Evolutionary conservation across 2,329 filamentous ascomycete genomes (phyloP), one percentile per base, ranked within the genome.

Genomic region (Fusarium sp.): DNA sequence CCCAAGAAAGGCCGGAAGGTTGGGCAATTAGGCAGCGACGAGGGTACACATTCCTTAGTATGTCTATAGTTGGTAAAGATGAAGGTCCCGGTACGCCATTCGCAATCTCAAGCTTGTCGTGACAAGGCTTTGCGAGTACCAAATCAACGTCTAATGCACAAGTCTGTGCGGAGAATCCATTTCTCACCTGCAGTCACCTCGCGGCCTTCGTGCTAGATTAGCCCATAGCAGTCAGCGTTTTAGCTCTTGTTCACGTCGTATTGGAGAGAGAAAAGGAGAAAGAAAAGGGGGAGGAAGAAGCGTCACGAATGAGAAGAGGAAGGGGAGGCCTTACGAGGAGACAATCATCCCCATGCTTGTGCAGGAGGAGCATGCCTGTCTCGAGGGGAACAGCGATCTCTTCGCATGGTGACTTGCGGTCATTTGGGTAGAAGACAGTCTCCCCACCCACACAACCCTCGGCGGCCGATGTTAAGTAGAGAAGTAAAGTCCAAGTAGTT

Each of bases 401-500:
- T 72, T 92, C 88, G 16, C 86, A 85, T 16, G 84, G 77, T 3
- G 85, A 80, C 65, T 83, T 83, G 44, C 86, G 82, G 73, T 90
- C 87, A 68, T 93, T 90, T 0, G 93, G 93, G 77, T 97, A 97
- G 80, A 98, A 98, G 34, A 96, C 93, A 0, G 95, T 98, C 80
- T 97, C 94, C 34, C 95, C 95, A 23, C 95, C 95, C 23, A 88
- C 79, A 74, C 94, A 97, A 5, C 92, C 92, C 7, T 93, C 93
- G 1, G 87, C 82, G 3, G 89, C 85, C 1, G 91, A 94, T 1
- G 93, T 96, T 58, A 98, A 86, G 77, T 98, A 98, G 37, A 98
- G 87, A 0, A 98, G 86, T 6, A 97, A 84, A 0, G 95, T 98
- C 94, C 95, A 98, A 0, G 94, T 98, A 6, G 95, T 98, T 34